phyloP scores from a whole-genome alignment of 2,329 filamentous ascomycete genomes.

The Monosporascus sp. region DNA sequence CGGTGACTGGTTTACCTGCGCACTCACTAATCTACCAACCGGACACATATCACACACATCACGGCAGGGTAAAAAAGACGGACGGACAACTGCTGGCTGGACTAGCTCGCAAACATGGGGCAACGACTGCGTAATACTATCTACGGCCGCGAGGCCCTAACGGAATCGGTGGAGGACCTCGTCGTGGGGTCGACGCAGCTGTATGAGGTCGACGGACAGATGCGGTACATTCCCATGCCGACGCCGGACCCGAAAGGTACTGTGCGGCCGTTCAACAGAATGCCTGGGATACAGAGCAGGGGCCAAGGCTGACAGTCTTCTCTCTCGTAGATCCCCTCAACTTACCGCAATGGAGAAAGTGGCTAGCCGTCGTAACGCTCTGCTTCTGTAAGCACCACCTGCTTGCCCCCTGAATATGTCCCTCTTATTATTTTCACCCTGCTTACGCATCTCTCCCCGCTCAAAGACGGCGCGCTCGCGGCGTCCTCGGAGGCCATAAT shows the following conservation, averaged over 20 bases:
- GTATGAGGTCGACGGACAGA: background rate
- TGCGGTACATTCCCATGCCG: slow-evolving; percentile 7
- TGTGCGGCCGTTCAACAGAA: background rate
- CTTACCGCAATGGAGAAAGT: slow-evolving; percentile 26
- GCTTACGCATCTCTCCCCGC: background rate
- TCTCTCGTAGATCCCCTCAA: slow-evolving; percentile 24
- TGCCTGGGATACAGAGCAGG: too few species aligned
- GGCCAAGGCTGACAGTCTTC: background rate
- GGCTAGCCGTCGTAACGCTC: slow-evolving; percentile 22
- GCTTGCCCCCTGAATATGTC: background rate
- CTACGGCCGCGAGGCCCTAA: background rate
- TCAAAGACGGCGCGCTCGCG: slow-evolving; percentile 22
- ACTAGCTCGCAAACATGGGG: background rate
- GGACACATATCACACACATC: too few species aligned
- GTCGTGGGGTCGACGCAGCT: background rate
- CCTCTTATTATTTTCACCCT: too few species aligned
- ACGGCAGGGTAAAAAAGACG: too few species aligned
- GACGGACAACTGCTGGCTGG: background rate
- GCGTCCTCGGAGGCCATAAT: slow-evolving; percentile 24
- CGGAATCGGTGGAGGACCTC: background rate
- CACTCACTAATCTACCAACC: too few species aligned
- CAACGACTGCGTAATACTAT: background rate
- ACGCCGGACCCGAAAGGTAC: slow-evolving; percentile 26
- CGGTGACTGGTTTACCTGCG: background rate
- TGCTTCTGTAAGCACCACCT: slow-evolving; percentile 24